Base-by-base conservation (phyloP, 805 yeast genomes). In the Yarrowia sp. region DNA sequence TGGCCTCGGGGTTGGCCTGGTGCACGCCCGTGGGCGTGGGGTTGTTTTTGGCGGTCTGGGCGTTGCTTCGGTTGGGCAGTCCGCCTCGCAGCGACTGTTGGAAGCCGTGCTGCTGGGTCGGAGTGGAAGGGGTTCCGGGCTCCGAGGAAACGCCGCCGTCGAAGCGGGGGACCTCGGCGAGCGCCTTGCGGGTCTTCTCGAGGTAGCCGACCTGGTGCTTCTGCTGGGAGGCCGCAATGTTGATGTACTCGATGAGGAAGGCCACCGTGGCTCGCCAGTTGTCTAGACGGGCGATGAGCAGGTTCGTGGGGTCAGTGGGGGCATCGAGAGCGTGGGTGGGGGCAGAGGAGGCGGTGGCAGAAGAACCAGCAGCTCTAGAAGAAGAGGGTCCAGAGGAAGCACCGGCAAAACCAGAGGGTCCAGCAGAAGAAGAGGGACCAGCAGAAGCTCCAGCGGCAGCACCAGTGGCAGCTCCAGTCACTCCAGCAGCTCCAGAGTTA, bases 181-280 rank as follows among this genome's bases (percentile, higher is more conserved):
- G 69, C 15, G 72, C 58, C 70, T 78, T 78, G 17, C 74, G 64
- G 60, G 77, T 71, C 76, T 76, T 76, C 69, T 79, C 82, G 42
- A 77, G 72, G 67, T 75, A 73, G 40, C 70, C 65, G 15, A 77
- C 68, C 68, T 71, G 70, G 60, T 70, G 63, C 60, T 73, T 72
- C 72, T 79, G 79, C 49, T 72, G 69, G 14, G 71, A 61, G 38
- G 70, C 56, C 65, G 74, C 76, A 50, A 75, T 72, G 34, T 75
- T 75, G 30, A 73, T 67, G 68, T 76, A 79, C 66, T 73, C 75
- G 68, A 72, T 71, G 19, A 79, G 72, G 39, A 74, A 58, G 14
- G 68, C 69, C 39, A 78, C 73, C 19, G 74, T 76, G 44, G 73
- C 76, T 43, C 71, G 72, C 83, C 83, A 80, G 68, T 77, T 76